Evolutionary conservation across 2,329 filamentous ascomycete genomes (phyloP), one percentile per base, ranked within the genome.

Genomic region (Colletotrichum nymphaeae): DNA sequence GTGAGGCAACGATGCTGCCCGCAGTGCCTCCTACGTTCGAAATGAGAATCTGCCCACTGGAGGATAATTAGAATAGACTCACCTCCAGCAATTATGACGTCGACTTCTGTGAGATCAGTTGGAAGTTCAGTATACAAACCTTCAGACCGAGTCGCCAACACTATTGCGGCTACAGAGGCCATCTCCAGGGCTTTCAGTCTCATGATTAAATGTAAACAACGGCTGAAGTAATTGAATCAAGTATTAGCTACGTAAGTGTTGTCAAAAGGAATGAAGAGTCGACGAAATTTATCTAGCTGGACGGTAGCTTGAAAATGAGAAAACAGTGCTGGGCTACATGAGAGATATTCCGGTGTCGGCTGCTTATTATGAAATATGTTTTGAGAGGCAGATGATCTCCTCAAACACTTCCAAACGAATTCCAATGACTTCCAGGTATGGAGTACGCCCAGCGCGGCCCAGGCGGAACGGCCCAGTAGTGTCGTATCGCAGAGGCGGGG

Each of bases 31-130:
- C 80, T 82, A 52, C 4, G 32, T 42, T 5, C 22, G n/a, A 7
- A 2, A n/a, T 67, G 11, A 65, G 26, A 19, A n/a, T 16, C 16
- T 9, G 28, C 6, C 24, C 14, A 37, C 11, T 1, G 12, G 30
- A n/a, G 8, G 24, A 14, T 3, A 9, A 16, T 2, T 14, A n/a
- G 1, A 73, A 4, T 16, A 26, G 5, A 74, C 77, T 55, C 78
- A 84, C 85, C 85, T 76, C 87, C 87, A 4, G 84, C 85, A 65
- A 89, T 83, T 68, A 89, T 86, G 55, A 89, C 82, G 74, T 89
- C 88, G 9, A 88, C 85, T 73, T 87, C 85, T 49, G 81, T 66
- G 22, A 85, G 73, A 9, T 78, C 76, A 9, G 81, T 79, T 0
- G 77, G 75, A 8, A 78, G 69, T 35, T 75, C 67, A 1, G 46